A percentile compares a stretch with the other conserved stretches of the same genome.
These are phyloP conservation scores for Ophiobolus disseminans DNA, from an alignment of 2,329 filamentous ascomycete species.

Conservation along the genomic window DNA sequence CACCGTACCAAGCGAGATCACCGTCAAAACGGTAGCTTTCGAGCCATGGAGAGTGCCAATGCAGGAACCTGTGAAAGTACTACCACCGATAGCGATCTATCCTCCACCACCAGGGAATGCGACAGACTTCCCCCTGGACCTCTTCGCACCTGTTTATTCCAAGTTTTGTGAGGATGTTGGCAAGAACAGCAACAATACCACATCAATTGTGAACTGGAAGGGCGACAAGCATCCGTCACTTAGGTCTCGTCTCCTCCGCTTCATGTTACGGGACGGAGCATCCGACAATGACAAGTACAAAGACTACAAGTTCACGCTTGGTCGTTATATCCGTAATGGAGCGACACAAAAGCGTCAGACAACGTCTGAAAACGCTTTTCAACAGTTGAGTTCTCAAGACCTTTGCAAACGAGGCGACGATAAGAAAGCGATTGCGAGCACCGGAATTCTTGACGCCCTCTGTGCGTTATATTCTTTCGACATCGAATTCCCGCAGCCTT, in stretches of 20 bases:
- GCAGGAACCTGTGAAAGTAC: not conserved
- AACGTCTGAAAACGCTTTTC: constrained; percentile 1
- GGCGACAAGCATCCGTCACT: not conserved
- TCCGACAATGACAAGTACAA: constrained; percentile 1
- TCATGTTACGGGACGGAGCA: not conserved
- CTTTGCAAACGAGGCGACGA: not conserved
- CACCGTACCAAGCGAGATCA: not conserved
- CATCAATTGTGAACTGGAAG: constrained; percentile 2
- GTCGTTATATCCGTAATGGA: not conserved
- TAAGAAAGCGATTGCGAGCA: constrained; percentile 1
- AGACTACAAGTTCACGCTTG: constrained; percentile 4
- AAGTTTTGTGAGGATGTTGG: constrained; percentile 8
- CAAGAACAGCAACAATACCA: not conserved
- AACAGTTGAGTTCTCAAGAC: constrained; percentile 3
- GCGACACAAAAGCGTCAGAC: not conserved
- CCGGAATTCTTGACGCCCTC: constrained; percentile 3
- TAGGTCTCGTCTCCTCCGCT: not conserved
- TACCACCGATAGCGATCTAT: constrained; percentile 1
- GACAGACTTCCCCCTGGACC: constrained; percentile 3
- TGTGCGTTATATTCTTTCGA: constrained; percentile 4
- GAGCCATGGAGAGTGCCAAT: constrained; percentile 7
- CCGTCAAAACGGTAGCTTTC: constrained; percentile 5
- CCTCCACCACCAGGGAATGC: not conserved
- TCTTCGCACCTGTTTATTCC: constrained; percentile 1
- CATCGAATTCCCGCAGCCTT: constrained; percentile 2